A percentile compares a stretch with the other conserved stretches of the same genome.
Conservation (phyloP, 768 basidiomycete species). For the Strobilomyces confusus region DNA sequence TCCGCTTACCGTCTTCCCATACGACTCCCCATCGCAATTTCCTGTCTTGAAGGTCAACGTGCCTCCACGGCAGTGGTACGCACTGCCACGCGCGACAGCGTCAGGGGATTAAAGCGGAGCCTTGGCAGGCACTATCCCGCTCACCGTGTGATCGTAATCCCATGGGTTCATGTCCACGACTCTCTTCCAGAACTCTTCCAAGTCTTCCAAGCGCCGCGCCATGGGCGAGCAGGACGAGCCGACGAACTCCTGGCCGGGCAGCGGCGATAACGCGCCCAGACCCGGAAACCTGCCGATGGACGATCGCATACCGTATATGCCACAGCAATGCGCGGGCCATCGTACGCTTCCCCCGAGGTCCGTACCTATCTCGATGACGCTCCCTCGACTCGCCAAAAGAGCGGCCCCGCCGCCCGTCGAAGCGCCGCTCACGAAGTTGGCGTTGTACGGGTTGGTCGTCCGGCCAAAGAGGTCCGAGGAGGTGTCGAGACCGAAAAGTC, state of each 20-base stretch:
- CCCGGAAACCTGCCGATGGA: slow-evolving; percentile 37
- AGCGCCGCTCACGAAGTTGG: slow-evolving; percentile 39
- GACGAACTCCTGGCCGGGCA: slow-evolving; percentile 39
- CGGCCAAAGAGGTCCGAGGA: slow-evolving; percentile 43
- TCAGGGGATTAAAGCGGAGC: background rate
- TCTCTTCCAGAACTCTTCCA: slow-evolving; percentile 41
- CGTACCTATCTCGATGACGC: slow-evolving; percentile 43
- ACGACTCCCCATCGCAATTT: slow-evolving; percentile 40
- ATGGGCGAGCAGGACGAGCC: slow-evolving; percentile 38
- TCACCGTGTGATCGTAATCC: slow-evolving; percentile 42
- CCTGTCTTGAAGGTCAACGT: slow-evolving; percentile 29
- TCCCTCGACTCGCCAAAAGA: slow-evolving; percentile 43
- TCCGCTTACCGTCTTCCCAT: slow-evolving; percentile 38
- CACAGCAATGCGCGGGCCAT: slow-evolving; percentile 47
- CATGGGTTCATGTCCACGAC: slow-evolving; percentile 40
- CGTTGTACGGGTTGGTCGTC: slow-evolving; percentile 47
- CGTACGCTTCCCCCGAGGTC: slow-evolving; percentile 50
- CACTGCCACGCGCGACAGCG: slow-evolving; percentile 28
- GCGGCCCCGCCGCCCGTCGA: slow-evolving; percentile 52
- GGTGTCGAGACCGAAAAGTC: slow-evolving; percentile 38
- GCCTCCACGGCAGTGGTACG: slow-evolving; percentile 40
- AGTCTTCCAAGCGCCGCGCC: slow-evolving; percentile 39
- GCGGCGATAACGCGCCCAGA: slow-evolving; percentile 27
- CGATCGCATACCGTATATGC: slow-evolving; percentile 41
- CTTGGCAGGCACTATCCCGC: slow-evolving; percentile 3